phyloP scores from a whole-genome alignment of 768 basidiomycete genomes.

The Lentinus tigrinus region DNA sequence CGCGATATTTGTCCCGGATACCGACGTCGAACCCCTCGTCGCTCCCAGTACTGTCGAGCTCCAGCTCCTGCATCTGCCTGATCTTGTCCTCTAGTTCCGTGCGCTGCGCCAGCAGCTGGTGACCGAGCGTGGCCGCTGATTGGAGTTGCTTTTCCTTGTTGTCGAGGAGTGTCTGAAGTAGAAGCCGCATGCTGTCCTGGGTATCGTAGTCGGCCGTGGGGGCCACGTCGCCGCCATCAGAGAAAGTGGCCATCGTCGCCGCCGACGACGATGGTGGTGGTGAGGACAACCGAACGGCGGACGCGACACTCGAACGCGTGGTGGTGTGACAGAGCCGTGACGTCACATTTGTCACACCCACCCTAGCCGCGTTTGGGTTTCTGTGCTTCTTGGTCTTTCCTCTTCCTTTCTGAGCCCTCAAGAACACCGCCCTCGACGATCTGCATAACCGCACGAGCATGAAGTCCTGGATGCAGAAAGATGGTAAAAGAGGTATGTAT shows the following conservation, averaged over 20 bases:
- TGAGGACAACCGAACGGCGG: neutral
- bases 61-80: constrained; percentile 72
- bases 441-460: too few relatives aligned
- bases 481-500: too few relatives aligned
- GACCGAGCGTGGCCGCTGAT: constrained; percentile 88
- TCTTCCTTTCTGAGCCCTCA: neutral
- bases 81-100: constrained; percentile 91
- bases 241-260: constrained; percentile 7
- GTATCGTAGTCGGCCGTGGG: constrained; percentile 1
- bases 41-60: constrained; percentile 39
- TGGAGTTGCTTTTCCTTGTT: constrained; percentile 90
- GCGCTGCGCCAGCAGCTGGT: constrained; percentile 90
- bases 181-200: constrained; percentile 32
- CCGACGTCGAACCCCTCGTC: constrained; percentile 62
- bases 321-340: neutral
- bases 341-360: neutral
- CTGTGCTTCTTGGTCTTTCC: neutral
- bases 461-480: too few relatives aligned
- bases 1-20: constrained; percentile 70
- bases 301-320: neutral
- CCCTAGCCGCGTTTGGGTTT: neutral
- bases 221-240: constrained; percentile 5
- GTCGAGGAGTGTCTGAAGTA: constrained; percentile 66
- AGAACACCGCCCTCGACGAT: too few relatives aligned
- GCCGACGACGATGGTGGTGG: constrained; percentile 5